Percentiles rank a stretch among this genome's conserved stretches.
Conservation (phyloP, 208 protist species). For the Trypanosomatidae sp. region DNA sequence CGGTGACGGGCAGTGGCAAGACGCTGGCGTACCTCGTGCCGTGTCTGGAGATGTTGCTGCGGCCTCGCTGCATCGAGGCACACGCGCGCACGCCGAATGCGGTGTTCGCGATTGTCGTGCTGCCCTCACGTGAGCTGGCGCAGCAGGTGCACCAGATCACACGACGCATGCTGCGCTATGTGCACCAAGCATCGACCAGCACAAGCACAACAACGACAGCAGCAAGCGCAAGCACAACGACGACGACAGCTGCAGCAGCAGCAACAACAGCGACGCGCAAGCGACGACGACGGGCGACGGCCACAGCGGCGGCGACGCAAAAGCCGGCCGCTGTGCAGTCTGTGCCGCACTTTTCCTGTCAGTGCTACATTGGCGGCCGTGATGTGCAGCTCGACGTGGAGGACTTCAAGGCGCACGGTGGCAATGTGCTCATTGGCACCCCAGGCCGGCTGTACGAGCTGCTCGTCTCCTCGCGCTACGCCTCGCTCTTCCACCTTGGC, state of each 20-base stretch:
- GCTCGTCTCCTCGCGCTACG: conserved; percentile 74
- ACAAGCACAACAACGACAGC: conserved; percentile 13
- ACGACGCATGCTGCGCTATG: conserved; percentile 57
- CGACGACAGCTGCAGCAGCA: neutral
- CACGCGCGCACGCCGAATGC: conserved; percentile 39
- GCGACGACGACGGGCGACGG: too few relatives aligned
- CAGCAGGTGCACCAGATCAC: conserved; percentile 84
- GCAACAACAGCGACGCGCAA: too few relatives aligned
- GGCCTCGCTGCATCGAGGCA: conserved; percentile 28
- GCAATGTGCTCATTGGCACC: conserved; percentile 85
- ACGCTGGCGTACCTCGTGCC: conserved; percentile 90
- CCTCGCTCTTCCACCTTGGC: conserved; percentile 53
- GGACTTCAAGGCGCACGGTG: conserved; percentile 61
- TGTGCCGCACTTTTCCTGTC: conserved; percentile 58
- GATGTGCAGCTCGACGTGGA: conserved; percentile 70
- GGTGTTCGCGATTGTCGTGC: conserved; percentile 78
- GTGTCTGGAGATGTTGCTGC: conserved; percentile 77
- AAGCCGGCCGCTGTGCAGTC: conserved; percentile 16
- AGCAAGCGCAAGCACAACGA: neutral
- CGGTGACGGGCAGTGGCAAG: conserved; percentile 90
- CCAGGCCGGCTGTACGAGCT: conserved; percentile 86
- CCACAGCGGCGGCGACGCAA: neutral
- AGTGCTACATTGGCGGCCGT: conserved; percentile 87
- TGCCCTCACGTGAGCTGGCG: conserved; percentile 92
- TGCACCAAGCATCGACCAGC: conserved; percentile 40